These are phyloP conservation scores for Hirschioporus abietinus DNA, from an alignment of 768 basidiomycete genomes.

Conservation along the genomic window DNA sequence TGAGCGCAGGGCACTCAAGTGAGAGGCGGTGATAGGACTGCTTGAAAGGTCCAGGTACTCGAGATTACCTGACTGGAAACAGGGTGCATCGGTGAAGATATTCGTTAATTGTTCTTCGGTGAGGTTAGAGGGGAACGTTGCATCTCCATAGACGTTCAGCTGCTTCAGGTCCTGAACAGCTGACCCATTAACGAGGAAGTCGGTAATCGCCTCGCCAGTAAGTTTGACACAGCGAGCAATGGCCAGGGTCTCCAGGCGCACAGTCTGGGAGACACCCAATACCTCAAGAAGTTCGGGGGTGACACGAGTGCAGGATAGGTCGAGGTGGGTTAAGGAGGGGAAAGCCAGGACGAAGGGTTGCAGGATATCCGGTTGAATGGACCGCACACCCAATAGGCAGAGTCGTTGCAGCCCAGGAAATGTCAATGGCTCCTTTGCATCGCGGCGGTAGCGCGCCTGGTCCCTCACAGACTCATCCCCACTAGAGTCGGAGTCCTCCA, in stretches of 20 bases:
- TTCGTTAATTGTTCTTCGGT: conserved; percentile 56
- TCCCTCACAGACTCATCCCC: conserved; percentile 26
- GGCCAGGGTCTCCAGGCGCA: conserved; percentile 73
- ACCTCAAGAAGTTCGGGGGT: conserved; percentile 68
- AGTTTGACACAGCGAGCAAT: conserved; percentile 83
- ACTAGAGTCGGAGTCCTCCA: conserved; percentile 41
- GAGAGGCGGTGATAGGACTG: conserved; percentile 60
- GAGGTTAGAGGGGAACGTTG: conserved; percentile 74
- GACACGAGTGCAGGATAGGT: conserved; percentile 85
- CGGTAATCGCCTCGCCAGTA: conserved; percentile 69
- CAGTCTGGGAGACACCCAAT: conserved; percentile 56
- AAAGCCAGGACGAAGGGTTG: conserved; percentile 74
- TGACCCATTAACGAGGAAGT: conserved; percentile 65
- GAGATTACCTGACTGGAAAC: conserved; percentile 68
- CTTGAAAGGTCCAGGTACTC: conserved; percentile 90
- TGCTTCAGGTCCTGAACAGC: conserved; percentile 61
- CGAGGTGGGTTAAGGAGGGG: conserved; percentile 83
- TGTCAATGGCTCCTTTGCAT: conserved; percentile 43
- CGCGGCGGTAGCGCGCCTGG: conserved; percentile 28
- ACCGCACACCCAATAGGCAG: conserved; percentile 77
- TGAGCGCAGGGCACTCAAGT: conserved; percentile 44
- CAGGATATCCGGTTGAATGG: conserved; percentile 63
- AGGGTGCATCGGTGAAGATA: conserved; percentile 71
- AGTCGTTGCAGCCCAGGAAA: conserved; percentile 75
- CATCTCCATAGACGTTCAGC: conserved; percentile 86